Conservation (phyloP, 192 early-diverging fungal genomes). For the Chytriomyces confervae region DNA sequence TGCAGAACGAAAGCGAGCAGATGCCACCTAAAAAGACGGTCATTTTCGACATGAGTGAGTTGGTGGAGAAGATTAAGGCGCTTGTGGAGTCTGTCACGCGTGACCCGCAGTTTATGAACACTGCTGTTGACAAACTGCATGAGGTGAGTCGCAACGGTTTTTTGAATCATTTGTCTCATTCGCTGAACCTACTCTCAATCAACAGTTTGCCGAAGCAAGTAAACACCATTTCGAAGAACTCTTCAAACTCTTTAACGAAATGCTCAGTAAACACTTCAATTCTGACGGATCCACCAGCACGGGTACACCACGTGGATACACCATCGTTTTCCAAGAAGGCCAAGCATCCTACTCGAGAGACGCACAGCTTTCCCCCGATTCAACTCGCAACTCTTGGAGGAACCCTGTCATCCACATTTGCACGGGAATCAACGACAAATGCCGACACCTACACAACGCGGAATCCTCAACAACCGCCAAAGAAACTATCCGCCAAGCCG, state of each 20-base stretch:
- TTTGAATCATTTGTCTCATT: neutral
- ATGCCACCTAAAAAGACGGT: neutral
- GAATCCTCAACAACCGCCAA: neutral
- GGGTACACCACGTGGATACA: neutral
- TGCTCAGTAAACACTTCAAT: neutral
- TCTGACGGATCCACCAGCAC: neutral
- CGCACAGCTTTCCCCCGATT: neutral
- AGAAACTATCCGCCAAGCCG: neutral
- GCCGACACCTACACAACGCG: conserved; percentile 5
- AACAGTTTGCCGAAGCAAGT: conserved; percentile 13
- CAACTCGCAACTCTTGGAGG: conserved; percentile 8
- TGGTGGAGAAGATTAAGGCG: neutral
- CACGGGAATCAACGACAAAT: conserved; percentile 17
- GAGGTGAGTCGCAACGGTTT: neutral
- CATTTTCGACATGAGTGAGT: conserved; percentile 9
- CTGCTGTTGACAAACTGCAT: conserved; percentile 11
- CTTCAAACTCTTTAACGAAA: conserved; percentile 24
- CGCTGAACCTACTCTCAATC: neutral
- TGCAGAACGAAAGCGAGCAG: no score
- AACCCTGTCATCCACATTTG: conserved; percentile 2
- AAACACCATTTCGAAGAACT: conserved; percentile 20
- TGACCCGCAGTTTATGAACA: conserved; percentile 28
- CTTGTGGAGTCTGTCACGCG: conserved; percentile 16
- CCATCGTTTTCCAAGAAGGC: neutral
- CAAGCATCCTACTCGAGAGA: neutral